A percentile compares a stretch with the other conserved stretches of the same genome.
phyloP scores from a whole-genome alignment of 306 rosid genomes.

The Vicia faba region DNA sequence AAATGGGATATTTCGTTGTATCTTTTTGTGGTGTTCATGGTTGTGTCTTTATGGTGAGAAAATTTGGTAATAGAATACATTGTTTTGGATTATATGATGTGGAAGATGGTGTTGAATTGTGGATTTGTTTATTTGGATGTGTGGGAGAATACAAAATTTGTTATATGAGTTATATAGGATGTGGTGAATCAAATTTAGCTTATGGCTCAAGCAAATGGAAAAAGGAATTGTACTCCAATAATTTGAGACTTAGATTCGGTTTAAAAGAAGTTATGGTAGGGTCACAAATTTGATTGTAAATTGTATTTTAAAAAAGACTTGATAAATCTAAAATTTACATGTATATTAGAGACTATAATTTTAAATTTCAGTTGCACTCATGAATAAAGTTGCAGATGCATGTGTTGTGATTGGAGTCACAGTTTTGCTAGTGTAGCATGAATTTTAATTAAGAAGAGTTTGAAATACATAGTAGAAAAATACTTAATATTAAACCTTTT shows the following conservation, averaged over 20 bases:
- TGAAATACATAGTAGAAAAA: too few relatives aligned
- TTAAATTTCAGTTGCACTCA: too few relatives aligned
- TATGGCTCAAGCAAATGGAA: slow-evolving; percentile 50
- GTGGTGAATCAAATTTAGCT: slow-evolving; percentile 44
- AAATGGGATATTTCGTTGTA: slow-evolving; percentile 77
- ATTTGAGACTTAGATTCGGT: background rate
- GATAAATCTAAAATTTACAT: too few relatives aligned
- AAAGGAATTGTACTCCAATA: slow-evolving; percentile 17
- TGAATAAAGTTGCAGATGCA: too few relatives aligned
- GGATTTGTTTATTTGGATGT: background rate
- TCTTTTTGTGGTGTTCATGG: slow-evolving; percentile 40
- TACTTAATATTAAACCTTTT: too few relatives aligned
- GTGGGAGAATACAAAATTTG: background rate
- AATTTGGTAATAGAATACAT: slow-evolving; percentile 37
- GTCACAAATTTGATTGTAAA: background rate
- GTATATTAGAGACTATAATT: too few relatives aligned
- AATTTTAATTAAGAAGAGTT: too few relatives aligned
- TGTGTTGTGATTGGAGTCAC: too few relatives aligned
- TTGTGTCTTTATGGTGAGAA: slow-evolving; percentile 23
- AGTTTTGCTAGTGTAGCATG: too few relatives aligned
- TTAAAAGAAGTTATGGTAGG: background rate
- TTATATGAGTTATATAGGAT: slow-evolving; percentile 18
- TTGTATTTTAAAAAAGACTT: too few relatives aligned
- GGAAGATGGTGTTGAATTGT: background rate
- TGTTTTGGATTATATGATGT: slow-evolving; percentile 18